Evolutionary conservation across 2,329 filamentous ascomycete genomes (phyloP).

Genomic region (Pseudogymnoascus verrucosus): DNA sequence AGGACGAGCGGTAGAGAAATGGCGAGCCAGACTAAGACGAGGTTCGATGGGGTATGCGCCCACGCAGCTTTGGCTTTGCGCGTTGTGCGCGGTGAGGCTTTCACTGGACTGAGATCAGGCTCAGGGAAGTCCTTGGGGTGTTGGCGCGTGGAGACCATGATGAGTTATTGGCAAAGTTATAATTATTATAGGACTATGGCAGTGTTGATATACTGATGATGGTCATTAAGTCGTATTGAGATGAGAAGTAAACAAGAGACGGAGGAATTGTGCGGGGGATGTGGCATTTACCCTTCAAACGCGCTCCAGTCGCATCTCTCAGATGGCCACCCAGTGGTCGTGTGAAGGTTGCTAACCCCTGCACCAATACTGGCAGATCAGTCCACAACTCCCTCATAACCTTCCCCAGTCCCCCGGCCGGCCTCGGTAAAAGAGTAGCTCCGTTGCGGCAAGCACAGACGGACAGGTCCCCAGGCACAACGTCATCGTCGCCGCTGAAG

Average conservation of each 20-base stretch:
- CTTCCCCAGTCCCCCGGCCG: background rate
- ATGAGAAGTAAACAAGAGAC: background rate
- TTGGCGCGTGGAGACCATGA: slow-evolving; percentile 49
- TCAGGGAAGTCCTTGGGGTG: slow-evolving; percentile 44
- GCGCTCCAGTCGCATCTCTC: slow-evolving; percentile 7
- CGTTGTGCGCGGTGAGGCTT: slow-evolving; percentile 13
- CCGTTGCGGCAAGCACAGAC: background rate
- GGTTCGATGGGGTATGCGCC: slow-evolving; percentile 52
- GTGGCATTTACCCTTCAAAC: slow-evolving; percentile 6
- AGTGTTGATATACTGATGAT: background rate
- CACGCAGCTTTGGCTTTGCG: slow-evolving; percentile 30
- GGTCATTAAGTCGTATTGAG: background rate
- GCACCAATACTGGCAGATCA: background rate
- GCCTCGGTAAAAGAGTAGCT: background rate
- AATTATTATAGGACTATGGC: background rate
- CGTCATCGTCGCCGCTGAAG: slow-evolving; percentile 15
- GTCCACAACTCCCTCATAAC: background rate
- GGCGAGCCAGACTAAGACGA: slow-evolving; percentile 52
- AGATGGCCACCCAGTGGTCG: background rate
- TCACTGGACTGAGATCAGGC: slow-evolving; percentile 20
- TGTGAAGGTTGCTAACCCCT: slow-evolving; percentile 2
- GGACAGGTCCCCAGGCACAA: slow-evolving; percentile 11
- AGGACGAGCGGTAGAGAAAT: slow-evolving; percentile 57
- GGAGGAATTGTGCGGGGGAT: background rate
- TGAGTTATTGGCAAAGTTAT: slow-evolving; percentile 9